A percentile compares a stretch with the other conserved stretches of the same genome.
Conservation (phyloP, 1,139 yeast species). For the Arxiozyma bovina region DNA sequence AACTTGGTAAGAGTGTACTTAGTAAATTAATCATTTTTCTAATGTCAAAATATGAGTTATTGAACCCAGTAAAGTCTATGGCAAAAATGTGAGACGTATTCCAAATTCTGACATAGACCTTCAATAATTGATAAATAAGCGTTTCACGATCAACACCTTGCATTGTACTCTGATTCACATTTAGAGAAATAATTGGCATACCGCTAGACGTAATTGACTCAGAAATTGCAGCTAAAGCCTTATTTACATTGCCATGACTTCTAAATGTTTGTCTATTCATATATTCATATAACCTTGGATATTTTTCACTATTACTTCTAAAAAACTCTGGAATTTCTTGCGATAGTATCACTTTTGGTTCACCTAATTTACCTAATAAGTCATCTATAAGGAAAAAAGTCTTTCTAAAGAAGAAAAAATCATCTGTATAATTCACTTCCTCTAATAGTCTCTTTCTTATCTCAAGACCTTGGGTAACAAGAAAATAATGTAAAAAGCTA, state of each 20-base stretch:
- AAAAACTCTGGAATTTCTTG: constrained; percentile 48
- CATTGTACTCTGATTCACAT: constrained; percentile 37
- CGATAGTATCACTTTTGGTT: constrained; percentile 39
- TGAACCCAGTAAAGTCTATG: constrained; percentile 61
- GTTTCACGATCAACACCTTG: constrained; percentile 46
- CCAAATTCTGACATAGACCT: constrained; percentile 68
- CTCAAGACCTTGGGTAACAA: constrained; percentile 52
- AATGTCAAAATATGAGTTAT: constrained; percentile 23
- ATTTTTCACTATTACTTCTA: constrained; percentile 39
- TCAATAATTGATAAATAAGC: constrained; percentile 54
- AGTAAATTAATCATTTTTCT: constrained; percentile 30
- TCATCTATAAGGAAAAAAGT: constrained; percentile 28
- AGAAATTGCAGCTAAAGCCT: constrained; percentile 36
- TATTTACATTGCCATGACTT: constrained; percentile 41
- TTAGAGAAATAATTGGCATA: constrained; percentile 54
- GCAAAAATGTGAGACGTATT: constrained; percentile 55
- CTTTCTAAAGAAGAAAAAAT: constrained; percentile 22
- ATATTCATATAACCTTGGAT: constrained; percentile 56
- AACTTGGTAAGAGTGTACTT: constrained; percentile 38
- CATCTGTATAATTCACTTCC: constrained; percentile 19
- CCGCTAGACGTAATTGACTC: constrained; percentile 68
- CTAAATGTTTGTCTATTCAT: constrained; percentile 60
- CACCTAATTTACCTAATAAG: constrained; percentile 33
- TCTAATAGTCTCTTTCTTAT: constrained; percentile 39
- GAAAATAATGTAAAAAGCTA: constrained; percentile 54